Evolutionary conservation across 306 rosid species (phyloP), one percentile per base, ranked within the genome.

Genomic region (Gleditsia sinensis): DNA sequence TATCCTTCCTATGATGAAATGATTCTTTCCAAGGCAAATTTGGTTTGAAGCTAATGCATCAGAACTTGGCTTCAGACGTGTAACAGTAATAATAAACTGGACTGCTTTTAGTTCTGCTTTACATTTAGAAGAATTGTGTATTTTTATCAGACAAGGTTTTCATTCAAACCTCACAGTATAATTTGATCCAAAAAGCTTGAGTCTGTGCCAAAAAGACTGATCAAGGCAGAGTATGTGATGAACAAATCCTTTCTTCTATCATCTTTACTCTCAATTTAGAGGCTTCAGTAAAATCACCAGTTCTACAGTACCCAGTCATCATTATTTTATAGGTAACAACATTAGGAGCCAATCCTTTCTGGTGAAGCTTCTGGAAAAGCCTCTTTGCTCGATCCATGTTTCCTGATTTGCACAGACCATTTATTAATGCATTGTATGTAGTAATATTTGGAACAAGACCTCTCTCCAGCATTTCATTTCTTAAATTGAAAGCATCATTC

Each of bases 371-470:
- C 71, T 7, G 3, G 77, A 91, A 94, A 56, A 94, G 96, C 76
- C 86, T 88, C 61, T 1, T 42, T 0, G 92, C 98, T 84, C 97
- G 79, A 77, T 83, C 87, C 72, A 91, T 69, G 80, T 94, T 85
- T 53, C 97, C 92, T 24, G 80, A 80, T 75, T 89, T 91, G 82
- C 94, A 94, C 78, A 88, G 48, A 24, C 90, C 91, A 85, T 89
- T 89, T 78, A 91, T 81, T 53, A 94, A 81, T 56, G 94, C 88
- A 86, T 94, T 91, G 48, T 94, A 91, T 32, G 72, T 79, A 48
- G 78, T 75, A 66, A 94, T 89, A 72, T 89, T 89, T 4, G 98
- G 98, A 80, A 81, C 54, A 69, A 91, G 56, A 83, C 89, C 91
- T 66, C 76, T 63, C 63, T 80, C 82, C 75, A 88, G 65, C 92